Evolutionary conservation across 257 asterid species (phyloP), one percentile per base, ranked within the genome.

Genomic region (Nicotiana tomentosiformis): DNA sequence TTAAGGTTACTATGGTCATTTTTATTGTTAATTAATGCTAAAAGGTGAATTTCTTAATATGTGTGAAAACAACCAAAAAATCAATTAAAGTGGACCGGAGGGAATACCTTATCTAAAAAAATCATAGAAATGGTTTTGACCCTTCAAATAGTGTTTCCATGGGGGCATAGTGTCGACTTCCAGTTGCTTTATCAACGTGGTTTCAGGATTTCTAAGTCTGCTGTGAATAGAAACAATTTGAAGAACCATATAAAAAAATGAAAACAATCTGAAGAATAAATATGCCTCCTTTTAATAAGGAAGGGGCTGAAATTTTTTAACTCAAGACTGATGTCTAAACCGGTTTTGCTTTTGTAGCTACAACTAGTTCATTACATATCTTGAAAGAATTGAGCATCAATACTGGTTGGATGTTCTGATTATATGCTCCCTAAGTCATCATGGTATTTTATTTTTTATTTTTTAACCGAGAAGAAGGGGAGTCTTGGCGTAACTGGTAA

Each of bases 361-460:
- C 29, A 33, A 39, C 29, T 33, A 56, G 62, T 56, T 17, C 51
- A 67, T 53, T 67, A 14, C 53, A 33, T 67, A 33, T 67, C 53
- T 67, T 67, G 77, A 67, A 67, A 67, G 77, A 67, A 67, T 67
- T 67, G 74, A 16, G 74, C n/a, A 66, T 66, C 23, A 66, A 15
- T 67, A 35, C 53, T 49, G 6, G 20, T 53, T 53, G 16, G 58
- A 53, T 53, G 16, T 4, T 67, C 77, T 67, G 4, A 67, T 67
- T 67, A 7, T 35, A 12, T 35, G 29, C 8, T 35, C 53, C 53
- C 29, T 9, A 33, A 33, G 77, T 67, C 8, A 9, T 67, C 29
- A 17, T 67, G 4, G 26, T 12, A 16, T 0, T 11, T 43, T 43
- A 7, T 43, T 7, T 32, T 32, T 32, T 32, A 32, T 10, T 30